These are phyloP conservation scores for Betula pendula DNA, from an alignment of 306 rosid genomes.

Conservation along the genomic window DNA sequence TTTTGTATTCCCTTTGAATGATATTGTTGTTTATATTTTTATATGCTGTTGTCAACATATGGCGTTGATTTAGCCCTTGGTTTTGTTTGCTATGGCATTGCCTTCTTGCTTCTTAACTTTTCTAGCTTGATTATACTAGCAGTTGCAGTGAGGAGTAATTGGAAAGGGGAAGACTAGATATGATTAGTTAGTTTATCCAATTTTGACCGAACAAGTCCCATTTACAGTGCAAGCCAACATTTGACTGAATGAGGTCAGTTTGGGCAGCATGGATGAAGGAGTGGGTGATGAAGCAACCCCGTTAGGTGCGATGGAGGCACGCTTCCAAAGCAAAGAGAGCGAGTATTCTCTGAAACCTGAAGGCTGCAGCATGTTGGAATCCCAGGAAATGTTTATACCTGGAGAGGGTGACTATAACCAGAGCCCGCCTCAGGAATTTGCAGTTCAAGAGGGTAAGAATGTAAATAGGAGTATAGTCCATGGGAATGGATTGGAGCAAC, in stretches of 20 bases:
- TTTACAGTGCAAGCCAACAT: slow-evolving; percentile 21
- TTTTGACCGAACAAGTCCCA: slow-evolving; percentile 22
- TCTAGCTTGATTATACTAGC: not conserved
- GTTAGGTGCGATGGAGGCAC: slow-evolving; percentile 46
- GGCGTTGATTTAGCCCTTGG: not conserved
- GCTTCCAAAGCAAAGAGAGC: slow-evolving; percentile 51
- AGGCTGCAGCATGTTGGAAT: slow-evolving; percentile 33
- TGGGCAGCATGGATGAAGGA: slow-evolving; percentile 59
- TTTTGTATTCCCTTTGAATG: not conserved
- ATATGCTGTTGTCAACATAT: not conserved
- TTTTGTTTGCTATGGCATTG: not conserved
- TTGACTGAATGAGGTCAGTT: slow-evolving; percentile 38
- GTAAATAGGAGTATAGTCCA: slow-evolving; percentile 28
- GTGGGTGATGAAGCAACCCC: slow-evolving; percentile 51
- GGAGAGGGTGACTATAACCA: slow-evolving; percentile 35
- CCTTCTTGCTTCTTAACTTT: not conserved
- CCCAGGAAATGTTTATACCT: slow-evolving; percentile 45
- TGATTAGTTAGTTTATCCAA: slow-evolving; percentile 19
- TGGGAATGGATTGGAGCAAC: slow-evolving; percentile 44
- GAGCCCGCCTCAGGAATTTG: slow-evolving; percentile 38
- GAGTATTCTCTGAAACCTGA: slow-evolving; percentile 40
- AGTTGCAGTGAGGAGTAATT: not conserved
- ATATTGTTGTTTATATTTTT: not conserved
- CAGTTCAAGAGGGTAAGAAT: slow-evolving; percentile 46
- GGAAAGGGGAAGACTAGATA: not conserved